Evolutionary conservation across 2,329 filamentous ascomycete genomes (phyloP).

Genomic region (Emydomyces testavorans): DNA sequence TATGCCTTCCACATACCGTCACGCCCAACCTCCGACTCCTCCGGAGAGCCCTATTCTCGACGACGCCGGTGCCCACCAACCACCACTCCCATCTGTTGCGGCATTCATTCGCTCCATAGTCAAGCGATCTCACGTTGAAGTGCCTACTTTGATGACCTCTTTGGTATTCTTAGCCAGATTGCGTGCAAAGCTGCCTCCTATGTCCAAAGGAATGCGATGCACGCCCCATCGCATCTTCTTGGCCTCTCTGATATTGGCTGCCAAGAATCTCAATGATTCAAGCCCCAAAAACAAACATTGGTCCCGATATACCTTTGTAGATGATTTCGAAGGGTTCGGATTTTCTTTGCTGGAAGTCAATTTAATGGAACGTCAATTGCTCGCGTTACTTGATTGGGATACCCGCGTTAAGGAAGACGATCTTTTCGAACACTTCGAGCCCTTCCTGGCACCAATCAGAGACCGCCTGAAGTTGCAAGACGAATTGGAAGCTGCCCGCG

Average conservation of each 20-base stretch:
- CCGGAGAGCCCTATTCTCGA: slow-evolving; percentile 48
- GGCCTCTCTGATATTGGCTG: slow-evolving; percentile 52
- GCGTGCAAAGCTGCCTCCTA: slow-evolving; percentile 72
- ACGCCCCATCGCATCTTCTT: slow-evolving; percentile 97
- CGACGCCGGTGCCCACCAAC: slow-evolving; percentile 27
- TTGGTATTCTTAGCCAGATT: slow-evolving; percentile 85
- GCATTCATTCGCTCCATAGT: slow-evolving; percentile 88
- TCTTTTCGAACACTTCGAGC: slow-evolving; percentile 74
- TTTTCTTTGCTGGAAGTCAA: slow-evolving; percentile 96
- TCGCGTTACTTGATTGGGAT: slow-evolving; percentile 92
- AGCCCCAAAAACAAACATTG: slow-evolving; percentile 99
- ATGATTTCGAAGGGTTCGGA: slow-evolving; percentile 63
- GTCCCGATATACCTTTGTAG: slow-evolving; percentile 80
- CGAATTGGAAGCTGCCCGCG: slow-evolving; percentile 10
- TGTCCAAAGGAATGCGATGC: slow-evolving; percentile 91
- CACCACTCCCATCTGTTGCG: slow-evolving; percentile 63
- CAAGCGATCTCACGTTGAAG: slow-evolving; percentile 87
- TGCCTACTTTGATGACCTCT: slow-evolving; percentile 92
- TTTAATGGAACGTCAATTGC: slow-evolving; percentile 97
- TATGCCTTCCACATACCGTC: slow-evolving; percentile 26
- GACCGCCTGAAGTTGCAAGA: slow-evolving; percentile 11
- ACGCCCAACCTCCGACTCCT: slow-evolving; percentile 46
- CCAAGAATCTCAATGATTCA: slow-evolving; percentile 97
- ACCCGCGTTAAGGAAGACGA: slow-evolving; percentile 74
- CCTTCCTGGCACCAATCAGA: slow-evolving; percentile 78